These are phyloP conservation scores for Thecaphora frezii DNA, from an alignment of 1,284 basidiomycete species.

Conservation along the genomic window DNA sequence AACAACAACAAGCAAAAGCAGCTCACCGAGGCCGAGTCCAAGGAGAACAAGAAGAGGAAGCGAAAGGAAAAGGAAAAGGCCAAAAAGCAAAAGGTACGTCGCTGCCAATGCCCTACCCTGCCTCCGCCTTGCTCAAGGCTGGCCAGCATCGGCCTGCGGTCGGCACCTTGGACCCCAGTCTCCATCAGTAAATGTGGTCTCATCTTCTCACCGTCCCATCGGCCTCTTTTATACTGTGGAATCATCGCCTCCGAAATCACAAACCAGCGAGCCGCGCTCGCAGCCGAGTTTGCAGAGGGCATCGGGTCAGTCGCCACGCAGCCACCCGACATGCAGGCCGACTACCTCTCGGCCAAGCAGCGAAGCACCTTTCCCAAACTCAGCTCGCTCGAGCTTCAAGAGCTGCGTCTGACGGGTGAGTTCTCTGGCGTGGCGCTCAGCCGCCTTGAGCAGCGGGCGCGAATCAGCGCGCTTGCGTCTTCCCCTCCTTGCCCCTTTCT, in stretches of 20 bases:
- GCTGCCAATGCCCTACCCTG: constrained; percentile 3
- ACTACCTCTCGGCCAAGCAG: constrained; percentile 43
- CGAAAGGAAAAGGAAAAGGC: constrained; percentile 39
- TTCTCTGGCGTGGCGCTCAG: neutral
- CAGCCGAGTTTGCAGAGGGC: constrained; percentile 24
- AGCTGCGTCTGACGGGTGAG: constrained; percentile 26
- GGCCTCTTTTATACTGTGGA: no score
- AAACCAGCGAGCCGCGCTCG: constrained; percentile 31
- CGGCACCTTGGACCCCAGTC: no score
- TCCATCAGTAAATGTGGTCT: no score
- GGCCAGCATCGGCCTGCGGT: neutral
- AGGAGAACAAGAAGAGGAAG: constrained; percentile 44
- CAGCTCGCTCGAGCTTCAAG: constrained; percentile 49
- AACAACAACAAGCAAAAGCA: constrained; percentile 1
- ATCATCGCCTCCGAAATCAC: no score
- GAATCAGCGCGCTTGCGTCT: no score
- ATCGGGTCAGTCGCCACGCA: constrained; percentile 33
- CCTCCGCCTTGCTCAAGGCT: neutral
- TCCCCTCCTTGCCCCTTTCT: no score
- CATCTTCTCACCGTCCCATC: no score
- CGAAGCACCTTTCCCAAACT: constrained; percentile 38
- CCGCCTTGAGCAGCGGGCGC: no score
- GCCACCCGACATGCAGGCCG: constrained; percentile 47
- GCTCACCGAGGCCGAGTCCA: constrained; percentile 24
- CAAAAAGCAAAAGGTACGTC: constrained; percentile 43